Evolutionary conservation across 805 yeast species (phyloP).

Genomic region (Yamadazyma laniorum): DNA sequence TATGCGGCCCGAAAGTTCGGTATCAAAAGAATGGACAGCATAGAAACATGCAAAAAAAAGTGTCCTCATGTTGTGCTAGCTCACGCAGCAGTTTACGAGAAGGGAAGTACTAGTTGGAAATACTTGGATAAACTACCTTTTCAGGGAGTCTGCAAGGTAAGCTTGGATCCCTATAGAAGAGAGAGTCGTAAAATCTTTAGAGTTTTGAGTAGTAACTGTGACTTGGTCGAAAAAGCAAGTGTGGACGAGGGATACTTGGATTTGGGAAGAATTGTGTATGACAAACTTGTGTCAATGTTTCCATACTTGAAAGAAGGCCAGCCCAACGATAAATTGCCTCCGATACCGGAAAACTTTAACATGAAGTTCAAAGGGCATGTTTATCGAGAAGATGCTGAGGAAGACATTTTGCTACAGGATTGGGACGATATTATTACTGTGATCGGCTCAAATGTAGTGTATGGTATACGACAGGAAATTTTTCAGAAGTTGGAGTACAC

Average conservation of each 20-base stretch:
- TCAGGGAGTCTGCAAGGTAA: conserved; percentile 72
- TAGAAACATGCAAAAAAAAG: conserved; percentile 64
- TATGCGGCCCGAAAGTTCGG: conserved; percentile 88
- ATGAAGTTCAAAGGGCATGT: conserved; percentile 33
- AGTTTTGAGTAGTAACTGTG: conserved; percentile 60
- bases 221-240: conserved; percentile 85
- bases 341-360: conserved; percentile 35
- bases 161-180: conserved; percentile 86
- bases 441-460: conserved; percentile 62
- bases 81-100: conserved; percentile 91
- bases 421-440: conserved; percentile 82
- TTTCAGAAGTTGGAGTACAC: conserved; percentile 65
- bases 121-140: conserved; percentile 60
- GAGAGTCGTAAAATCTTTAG: conserved; percentile 78
- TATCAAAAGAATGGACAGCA: conserved; percentile 70
- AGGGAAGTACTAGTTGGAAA: conserved; percentile 83
- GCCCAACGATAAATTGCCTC: conserved; percentile 38
- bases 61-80: conserved; percentile 78
- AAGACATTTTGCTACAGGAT: conserved; percentile 18
- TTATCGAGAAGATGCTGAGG: conserved; percentile 16
- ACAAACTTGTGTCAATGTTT: conserved; percentile 38
- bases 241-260: conserved; percentile 92
- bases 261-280: conserved; percentile 63
- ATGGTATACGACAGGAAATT: conserved; percentile 53
- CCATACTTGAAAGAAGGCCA: conserved; percentile 41